Percentiles rank a stretch among this genome's conserved stretches.
phyloP scores from a whole-genome alignment of 345 rosid genomes.

The Brassica cretica region DNA sequence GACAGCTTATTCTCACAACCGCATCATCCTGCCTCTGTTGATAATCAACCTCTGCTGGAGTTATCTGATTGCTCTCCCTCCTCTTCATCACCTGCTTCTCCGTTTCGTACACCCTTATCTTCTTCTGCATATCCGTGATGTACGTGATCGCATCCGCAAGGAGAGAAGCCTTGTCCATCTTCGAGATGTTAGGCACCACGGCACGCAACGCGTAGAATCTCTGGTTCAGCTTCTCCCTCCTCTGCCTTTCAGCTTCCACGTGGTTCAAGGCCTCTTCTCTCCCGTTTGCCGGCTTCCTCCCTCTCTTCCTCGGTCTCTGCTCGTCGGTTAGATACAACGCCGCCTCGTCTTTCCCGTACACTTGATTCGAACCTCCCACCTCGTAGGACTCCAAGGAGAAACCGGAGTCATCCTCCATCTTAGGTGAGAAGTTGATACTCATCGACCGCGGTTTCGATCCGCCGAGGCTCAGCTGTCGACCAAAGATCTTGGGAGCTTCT shows the following conservation, averaged over 20 bases:
- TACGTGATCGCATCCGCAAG: conserved; percentile 86
- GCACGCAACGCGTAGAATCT: conserved; percentile 89
- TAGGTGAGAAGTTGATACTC: conserved; percentile 78
- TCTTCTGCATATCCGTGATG: conserved; percentile 79
- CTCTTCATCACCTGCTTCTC: conserved; percentile 61
- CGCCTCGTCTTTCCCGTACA: conserved; percentile 65
- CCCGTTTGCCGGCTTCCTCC: conserved; percentile 95
- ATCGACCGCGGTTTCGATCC: conserved; percentile 61
- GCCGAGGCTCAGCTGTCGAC: conserved; percentile 77
- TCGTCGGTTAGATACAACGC: conserved; percentile 58
- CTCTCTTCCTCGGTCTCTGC: conserved; percentile 90
- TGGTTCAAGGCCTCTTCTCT: conserved; percentile 96
- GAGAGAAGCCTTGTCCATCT: conserved; percentile 48
- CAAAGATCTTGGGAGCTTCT: conserved; percentile 76
- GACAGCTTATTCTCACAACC: conserved; percentile 66
- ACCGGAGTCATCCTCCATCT: conserved; percentile 74
- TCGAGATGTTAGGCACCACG: conserved; percentile 73
- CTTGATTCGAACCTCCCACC: conserved; percentile 48
- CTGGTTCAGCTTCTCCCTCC: conserved; percentile 96
- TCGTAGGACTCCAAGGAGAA: conserved; percentile 61
- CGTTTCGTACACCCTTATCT: conserved; percentile 69
- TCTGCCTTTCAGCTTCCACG: conserved; percentile 92
- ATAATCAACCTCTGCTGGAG: conserved; percentile 65
- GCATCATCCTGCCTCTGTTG: conserved; percentile 73
- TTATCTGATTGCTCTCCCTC: conserved; percentile 42